These are phyloP conservation scores for Maudiozyma bulderi DNA, from an alignment of 805 yeast species.

Conservation along the genomic window DNA sequence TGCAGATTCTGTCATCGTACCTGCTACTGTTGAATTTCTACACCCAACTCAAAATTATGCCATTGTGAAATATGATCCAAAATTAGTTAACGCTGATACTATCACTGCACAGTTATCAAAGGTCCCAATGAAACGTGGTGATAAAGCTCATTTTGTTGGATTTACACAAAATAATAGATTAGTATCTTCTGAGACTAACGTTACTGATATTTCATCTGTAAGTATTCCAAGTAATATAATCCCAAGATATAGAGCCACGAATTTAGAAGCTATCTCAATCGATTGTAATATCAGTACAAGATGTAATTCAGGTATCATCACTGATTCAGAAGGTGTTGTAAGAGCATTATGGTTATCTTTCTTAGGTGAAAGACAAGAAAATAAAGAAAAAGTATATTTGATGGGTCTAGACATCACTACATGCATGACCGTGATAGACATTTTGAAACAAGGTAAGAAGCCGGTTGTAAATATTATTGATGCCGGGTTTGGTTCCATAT, in stretches of 20 bases:
- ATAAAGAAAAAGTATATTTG: constrained; percentile 53
- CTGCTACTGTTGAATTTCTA: constrained; percentile 70
- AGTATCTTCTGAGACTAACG: constrained; percentile 63
- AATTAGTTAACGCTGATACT: constrained; percentile 60
- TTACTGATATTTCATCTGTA: constrained; percentile 66
- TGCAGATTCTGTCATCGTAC: constrained; percentile 76
- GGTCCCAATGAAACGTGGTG: constrained; percentile 60
- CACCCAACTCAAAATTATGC: constrained; percentile 87
- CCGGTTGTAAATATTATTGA: constrained; percentile 66
- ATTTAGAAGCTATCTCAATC: constrained; percentile 64
- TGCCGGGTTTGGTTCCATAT: constrained; percentile 62
- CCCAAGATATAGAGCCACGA: constrained; percentile 81
- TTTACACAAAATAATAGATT: constrained; percentile 61
- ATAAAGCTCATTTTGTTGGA: constrained; percentile 69
- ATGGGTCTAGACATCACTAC: constrained; percentile 74
- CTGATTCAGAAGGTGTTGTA: constrained; percentile 67
- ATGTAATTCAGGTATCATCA: constrained; percentile 71
- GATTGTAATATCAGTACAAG: constrained; percentile 66
- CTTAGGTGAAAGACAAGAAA: constrained; percentile 61
- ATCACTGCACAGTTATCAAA: constrained; percentile 54
- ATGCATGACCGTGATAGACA: constrained; percentile 45
- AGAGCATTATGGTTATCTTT: constrained; percentile 81
- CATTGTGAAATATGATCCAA: constrained; percentile 72
- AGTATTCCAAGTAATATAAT: constrained; percentile 59
- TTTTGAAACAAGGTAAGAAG: constrained; percentile 37